Percentiles rank a stretch among this genome's conserved stretches.
phyloP scores from a whole-genome alignment of 108 stramenopile genomes.

The Nannochloropsis oceanica region DNA sequence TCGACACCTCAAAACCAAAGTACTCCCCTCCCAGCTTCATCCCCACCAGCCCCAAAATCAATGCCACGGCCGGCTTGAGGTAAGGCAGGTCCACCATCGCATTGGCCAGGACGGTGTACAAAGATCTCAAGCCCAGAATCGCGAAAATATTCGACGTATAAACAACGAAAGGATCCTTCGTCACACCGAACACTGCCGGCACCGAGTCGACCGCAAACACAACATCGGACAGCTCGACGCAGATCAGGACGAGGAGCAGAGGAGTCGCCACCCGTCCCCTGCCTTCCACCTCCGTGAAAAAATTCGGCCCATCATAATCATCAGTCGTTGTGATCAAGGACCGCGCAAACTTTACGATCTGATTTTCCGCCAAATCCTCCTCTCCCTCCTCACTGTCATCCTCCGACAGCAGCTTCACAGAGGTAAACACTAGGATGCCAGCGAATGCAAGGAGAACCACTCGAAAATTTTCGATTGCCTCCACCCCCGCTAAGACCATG shows the following conservation, averaged over 20 bases:
- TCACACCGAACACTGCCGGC: constrained; percentile 87
- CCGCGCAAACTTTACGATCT: constrained; percentile 10
- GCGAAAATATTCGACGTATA: constrained; percentile 43
- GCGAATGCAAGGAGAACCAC: constrained; percentile 30
- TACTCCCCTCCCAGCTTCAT: constrained; percentile 69
- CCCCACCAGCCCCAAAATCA: constrained; percentile 82
- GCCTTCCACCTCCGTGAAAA: constrained; percentile 32
- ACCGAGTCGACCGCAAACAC: constrained; percentile 48
- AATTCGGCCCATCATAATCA: constrained; percentile 26
- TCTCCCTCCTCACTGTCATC: constrained; percentile 27
- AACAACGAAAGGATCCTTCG: constrained; percentile 40
- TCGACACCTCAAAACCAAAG: constrained; percentile 20
- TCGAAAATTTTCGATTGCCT: constrained; percentile 27
- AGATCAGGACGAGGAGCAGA: constrained; percentile 28
- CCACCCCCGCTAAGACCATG: constrained; percentile 30
- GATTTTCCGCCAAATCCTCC: constrained; percentile 27
- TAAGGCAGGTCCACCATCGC: constrained; percentile 78
- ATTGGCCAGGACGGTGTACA: constrained; percentile 76
- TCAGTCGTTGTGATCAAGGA: constrained; percentile 15
- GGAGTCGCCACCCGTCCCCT: constrained; percentile 28
- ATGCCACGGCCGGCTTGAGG: constrained; percentile 71
- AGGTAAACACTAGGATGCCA: constrained; percentile 27
- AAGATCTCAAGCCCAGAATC: constrained; percentile 74
- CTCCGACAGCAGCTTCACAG: constrained; percentile 21
- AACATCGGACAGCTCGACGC: constrained; percentile 39